A percentile compares a stretch with the other conserved stretches of the same genome.
Conservation (phyloP, 495 filamentous ascomycete species). For the Bathelium albidoporum region DNA sequence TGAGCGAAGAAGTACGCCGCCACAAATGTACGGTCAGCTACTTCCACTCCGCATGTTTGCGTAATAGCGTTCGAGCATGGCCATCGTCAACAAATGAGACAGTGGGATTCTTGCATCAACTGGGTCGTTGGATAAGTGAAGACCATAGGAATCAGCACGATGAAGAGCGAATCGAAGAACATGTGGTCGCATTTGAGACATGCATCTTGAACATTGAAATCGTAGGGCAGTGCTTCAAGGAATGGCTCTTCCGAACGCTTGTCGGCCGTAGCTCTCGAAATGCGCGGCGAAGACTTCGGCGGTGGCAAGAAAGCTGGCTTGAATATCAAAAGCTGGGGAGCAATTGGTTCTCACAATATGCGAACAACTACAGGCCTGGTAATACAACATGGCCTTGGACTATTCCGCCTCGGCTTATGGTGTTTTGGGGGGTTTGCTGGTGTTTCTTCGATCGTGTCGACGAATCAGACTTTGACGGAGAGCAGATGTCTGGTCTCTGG, state of each 20-base stretch:
- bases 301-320: conserved; percentile 11
- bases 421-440: conserved; percentile 49
- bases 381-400: conserved; percentile 47
- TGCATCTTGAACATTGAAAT: conserved; percentile 12
- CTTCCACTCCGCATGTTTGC: neutral
- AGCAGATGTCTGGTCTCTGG: neutral
- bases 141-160: neutral
- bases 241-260: conserved; percentile 9
- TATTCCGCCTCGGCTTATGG: conserved; percentile 39
- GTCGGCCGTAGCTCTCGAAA: neutral
- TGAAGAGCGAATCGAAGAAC: neutral
- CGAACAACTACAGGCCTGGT: conserved; percentile 33
- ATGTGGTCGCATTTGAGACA: neutral
- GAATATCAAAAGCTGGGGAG: neutral
- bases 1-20: neutral
- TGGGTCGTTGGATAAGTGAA: neutral
- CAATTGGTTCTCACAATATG: conserved; percentile 30
- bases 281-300: neutral
- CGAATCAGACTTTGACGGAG: neutral
- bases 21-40: neutral
- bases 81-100: neutral
- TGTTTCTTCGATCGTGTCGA: conserved; percentile 32
- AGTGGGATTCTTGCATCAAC: neutral
- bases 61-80: neutral
- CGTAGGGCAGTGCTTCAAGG: conserved; percentile 9